Evolutionary conservation across 345 rosid genomes (phyloP), one percentile per base, ranked within the genome.

Genomic region (Eucalyptus cladocalyx): DNA sequence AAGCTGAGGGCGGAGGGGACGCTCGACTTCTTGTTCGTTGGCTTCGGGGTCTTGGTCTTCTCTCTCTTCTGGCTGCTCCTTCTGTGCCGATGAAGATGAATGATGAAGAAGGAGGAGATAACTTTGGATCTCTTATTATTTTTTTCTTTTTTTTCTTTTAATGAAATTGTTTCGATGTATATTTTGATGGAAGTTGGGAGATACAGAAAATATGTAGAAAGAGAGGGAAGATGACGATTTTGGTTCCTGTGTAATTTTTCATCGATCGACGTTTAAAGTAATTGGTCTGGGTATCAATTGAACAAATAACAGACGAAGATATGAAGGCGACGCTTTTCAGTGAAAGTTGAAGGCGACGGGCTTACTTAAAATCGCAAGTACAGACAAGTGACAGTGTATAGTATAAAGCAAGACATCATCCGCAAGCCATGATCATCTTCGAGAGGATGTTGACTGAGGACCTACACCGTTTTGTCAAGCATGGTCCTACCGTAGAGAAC

Each of bases 11-110:
- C 45, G 26, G 97, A 97, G 92, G 90, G 94, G 86, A 92, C 88
- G 43, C 86, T 95, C 51, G 99, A 96, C 23, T 87, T 92, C 86
- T 19, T 96, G 65, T 93, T 95, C 11, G 96, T 92, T 11, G 93
- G 87, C 17, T 72, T 92, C 80, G 97, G 97, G 15, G 88, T 95
- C 19, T 60, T 94, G 24, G 47, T 47, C 15, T 42, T 76, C 47
- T 43, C 85, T 76, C 47, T 76, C 28, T 40, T 76, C 85, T 76
- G 85, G 30, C 85, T 76, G 16, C 85, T 76, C 47, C 5, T 76
- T 23, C 83, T 76, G 9, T 76, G 47, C 85, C 42, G 85, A 76
- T 76, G 76, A 65, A n/a, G 37, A n/a, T 56, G 8, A 16, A 14
- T 5, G 67, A 28, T 0, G 67, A 60, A 28, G 8, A 28, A 11